Evolutionary conservation across 257 asterid genomes (phyloP), one percentile per base, ranked within the genome.

Genomic region (Mentha longifolia): DNA sequence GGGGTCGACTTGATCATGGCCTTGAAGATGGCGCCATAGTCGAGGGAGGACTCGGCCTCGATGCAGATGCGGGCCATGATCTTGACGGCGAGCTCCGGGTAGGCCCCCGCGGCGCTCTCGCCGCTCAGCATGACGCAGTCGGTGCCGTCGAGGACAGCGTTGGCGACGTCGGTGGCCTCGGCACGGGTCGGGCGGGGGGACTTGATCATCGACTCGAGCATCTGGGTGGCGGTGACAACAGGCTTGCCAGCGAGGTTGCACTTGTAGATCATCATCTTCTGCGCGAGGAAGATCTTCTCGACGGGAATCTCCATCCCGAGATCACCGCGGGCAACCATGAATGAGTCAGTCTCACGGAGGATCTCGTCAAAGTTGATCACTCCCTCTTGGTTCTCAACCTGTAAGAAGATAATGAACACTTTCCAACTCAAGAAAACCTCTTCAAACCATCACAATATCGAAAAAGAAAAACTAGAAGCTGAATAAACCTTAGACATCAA

Each of bases 331-430:
- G 97, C 96, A 64, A 91, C 97, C 97, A 91, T 91, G 82, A 89
- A 91, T 7, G 97, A 80, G 79, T 91, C 97, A 0, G 97, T 84
- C 78, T 89, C 93, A 4, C 91, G 89, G 1, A 91, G 95, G 78
- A 91, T 91, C 73, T 91, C 97, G 5, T 91, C 97, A 43, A 91
- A 91, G 83, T 91, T 91, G 71, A 85, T 42, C 8, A 91, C 95
- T 11, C 97, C 97, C 78, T 91, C 96, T 78, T 91, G 97, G 78
- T 91, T 91, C 82, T 91, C 97, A 52, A 91, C 96, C 97, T 91
- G 64, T 58, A 74, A 72, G 45, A 43, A 0, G 9, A 37, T 5
- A 1, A 37, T 8, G 1, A 25, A 25, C 28, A 25, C 28, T 25
- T 25, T 25, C 28, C 28, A 25, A 25, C 28, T 25, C n/a, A n/a